phyloP scores from a whole-genome alignment of 495 filamentous ascomycete species.

The Podospora fimiseda region DNA sequence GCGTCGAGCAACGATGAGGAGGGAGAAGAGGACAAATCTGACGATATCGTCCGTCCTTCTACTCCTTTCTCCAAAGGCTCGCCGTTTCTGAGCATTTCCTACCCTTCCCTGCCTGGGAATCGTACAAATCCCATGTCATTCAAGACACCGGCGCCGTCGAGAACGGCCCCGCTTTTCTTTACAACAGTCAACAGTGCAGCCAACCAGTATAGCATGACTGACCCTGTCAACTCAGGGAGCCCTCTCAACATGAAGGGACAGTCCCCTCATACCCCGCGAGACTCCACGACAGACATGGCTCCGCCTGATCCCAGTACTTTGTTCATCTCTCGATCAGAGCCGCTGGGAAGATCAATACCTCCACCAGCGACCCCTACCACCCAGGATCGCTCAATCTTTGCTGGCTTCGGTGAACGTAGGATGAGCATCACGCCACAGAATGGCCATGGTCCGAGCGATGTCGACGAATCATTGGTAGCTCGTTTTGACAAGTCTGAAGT shows the following conservation, averaged over 20 bases:
- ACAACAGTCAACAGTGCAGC: constrained; percentile 15
- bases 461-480: constrained; percentile 60
- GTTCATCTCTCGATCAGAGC: constrained; percentile 58
- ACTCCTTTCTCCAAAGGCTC: constrained; percentile 14
- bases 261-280: constrained; percentile 76
- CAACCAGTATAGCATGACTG: constrained; percentile 36
- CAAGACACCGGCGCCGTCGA: constrained; percentile 13
- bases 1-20: constrained; percentile 7
- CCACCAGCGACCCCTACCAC: constrained; percentile 76
- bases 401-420: constrained; percentile 41
- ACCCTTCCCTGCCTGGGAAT: constrained; percentile 14
- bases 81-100: constrained; percentile 16
- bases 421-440: constrained; percentile 47
- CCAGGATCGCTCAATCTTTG: constrained; percentile 39
- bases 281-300: constrained; percentile 60
- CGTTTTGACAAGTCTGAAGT: constrained; percentile 72
- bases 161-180: constrained; percentile 8
- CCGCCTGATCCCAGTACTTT: constrained; percentile 77
- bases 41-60: constrained; percentile 14
- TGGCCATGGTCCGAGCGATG: constrained; percentile 52
- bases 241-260: constrained; percentile 45
- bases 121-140: constrained; percentile 10
- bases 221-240: constrained; percentile 41
- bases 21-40: constrained; percentile 13
- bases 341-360: constrained; percentile 25